Percentiles rank a stretch among this genome's conserved stretches.
Conservation (phyloP, 495 filamentous ascomycete genomes). For the Penicillium alfredii region DNA sequence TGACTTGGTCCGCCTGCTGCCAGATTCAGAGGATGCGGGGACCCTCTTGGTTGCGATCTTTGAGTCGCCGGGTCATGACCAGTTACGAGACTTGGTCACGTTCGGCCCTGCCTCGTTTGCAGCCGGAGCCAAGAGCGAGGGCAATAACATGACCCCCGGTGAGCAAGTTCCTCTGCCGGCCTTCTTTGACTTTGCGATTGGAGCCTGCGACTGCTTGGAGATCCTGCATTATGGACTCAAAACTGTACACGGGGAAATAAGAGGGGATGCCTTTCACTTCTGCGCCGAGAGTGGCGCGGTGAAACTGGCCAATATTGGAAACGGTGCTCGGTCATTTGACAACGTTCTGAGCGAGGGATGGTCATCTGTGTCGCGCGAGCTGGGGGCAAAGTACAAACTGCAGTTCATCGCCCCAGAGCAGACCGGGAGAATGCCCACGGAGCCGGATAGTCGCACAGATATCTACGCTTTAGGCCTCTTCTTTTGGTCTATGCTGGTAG, state of each 20-base stretch:
- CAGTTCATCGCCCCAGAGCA: constrained; percentile 87
- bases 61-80: constrained; percentile 69
- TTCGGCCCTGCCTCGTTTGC: constrained; percentile 71
- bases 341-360: constrained; percentile 81
- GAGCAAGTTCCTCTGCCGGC: constrained; percentile 59
- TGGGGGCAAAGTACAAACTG: constrained; percentile 77
- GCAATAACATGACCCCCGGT: constrained; percentile 45
- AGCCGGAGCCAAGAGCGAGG: constrained; percentile 44
- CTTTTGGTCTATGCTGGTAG: constrained; percentile 80
- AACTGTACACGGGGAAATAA: constrained; percentile 80
- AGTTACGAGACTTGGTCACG: constrained; percentile 61
- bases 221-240: constrained; percentile 78
- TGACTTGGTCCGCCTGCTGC: constrained; percentile 61
- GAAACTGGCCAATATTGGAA: constrained; percentile 77
- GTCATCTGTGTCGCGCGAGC: constrained; percentile 69
- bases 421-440: constrained; percentile 81
- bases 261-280: constrained; percentile 84
- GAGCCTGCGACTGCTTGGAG: constrained; percentile 77
- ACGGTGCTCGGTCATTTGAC: constrained; percentile 78
- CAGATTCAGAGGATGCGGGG: constrained; percentile 56
- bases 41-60: constrained; percentile 69
- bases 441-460: constrained; percentile 83
- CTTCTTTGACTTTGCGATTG: constrained; percentile 85
- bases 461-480: constrained; percentile 83
- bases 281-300: constrained; percentile 59